Conservation (phyloP, 345 rosid species). For the Rhodamnia rubescens region DNA sequence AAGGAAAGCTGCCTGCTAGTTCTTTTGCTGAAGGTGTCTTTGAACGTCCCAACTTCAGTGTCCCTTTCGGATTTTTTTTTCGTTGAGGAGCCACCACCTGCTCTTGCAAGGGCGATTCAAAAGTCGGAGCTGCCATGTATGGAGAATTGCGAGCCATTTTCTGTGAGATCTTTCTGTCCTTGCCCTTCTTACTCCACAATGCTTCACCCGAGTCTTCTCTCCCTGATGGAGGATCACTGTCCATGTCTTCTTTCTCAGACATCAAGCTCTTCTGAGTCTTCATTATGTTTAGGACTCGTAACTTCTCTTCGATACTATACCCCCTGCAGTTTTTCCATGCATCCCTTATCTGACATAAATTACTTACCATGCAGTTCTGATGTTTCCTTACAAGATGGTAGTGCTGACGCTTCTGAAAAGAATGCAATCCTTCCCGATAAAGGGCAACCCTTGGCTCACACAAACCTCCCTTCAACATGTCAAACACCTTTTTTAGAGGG, state of each 20-base stretch:
- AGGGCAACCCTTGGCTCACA: conserved; percentile 94
- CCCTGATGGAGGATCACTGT: conserved; percentile 49
- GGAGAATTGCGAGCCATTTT: conserved; percentile 32
- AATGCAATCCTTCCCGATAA: conserved; percentile 65
- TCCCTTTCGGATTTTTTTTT: conserved; percentile 55
- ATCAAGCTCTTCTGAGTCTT: conserved; percentile 79
- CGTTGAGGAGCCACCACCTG: conserved; percentile 35
- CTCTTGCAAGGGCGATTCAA: conserved; percentile 34
- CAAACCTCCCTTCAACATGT: conserved; percentile 85
- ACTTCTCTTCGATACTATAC: conserved; percentile 81
- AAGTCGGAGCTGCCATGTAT: conserved; percentile 24
- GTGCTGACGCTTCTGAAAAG: conserved; percentile 62
- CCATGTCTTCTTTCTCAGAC: conserved; percentile 65
- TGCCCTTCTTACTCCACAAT: conserved; percentile 45
- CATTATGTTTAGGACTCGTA: conserved; percentile 69
- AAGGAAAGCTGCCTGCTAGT: conserved; percentile 22
- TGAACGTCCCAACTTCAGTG: conserved; percentile 37
- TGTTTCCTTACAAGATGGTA: conserved; percentile 73
- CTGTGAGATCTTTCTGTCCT: conserved; percentile 37
- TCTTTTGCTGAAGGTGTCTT: conserved; percentile 32
- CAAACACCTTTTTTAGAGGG: conserved; percentile 68
- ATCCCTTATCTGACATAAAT: conserved; percentile 81
- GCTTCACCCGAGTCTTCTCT: conserved; percentile 51
- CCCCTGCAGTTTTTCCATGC: conserved; percentile 77
- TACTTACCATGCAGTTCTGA: conserved; percentile 72